Base-by-base conservation (phyloP, 768 basidiomycete species). In the Suillus spraguei region DNA sequence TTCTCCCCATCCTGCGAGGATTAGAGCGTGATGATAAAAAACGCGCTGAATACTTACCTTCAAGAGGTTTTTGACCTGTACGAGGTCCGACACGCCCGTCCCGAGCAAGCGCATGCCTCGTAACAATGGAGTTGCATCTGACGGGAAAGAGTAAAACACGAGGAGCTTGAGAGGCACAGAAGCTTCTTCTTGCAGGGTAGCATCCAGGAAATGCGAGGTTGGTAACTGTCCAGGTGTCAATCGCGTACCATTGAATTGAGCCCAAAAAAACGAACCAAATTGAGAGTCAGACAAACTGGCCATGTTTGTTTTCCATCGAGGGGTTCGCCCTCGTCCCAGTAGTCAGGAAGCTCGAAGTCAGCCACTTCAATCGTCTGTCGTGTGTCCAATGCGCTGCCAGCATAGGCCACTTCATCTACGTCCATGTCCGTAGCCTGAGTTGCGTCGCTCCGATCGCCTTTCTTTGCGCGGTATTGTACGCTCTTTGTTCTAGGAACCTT, bases 281-380 rank as follows among this genome's bases (percentile, higher is more conserved):
- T 94, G 60, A 95, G 71, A 1, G 92, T 94, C 32, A 94, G 76
- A 64, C 87, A 87, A 5, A 95, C 80, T 0, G 94, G 94, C 87
- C 94, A 91, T 14, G 71, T 67, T 2, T 90, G 85, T 64, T 86
- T 79, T 2, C 87, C 87, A 44, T 78, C 81, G 35, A 94, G 70
- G 20, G 79, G 74, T 62, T 87, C 89, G 0, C 94, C 94, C 66
- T 92, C 91, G 69, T 93, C 93, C 91, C 92, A 94, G 65, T 88
- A 91, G 72, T 96, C 94, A 13, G 87, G 83, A 24, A 95, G 81
- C 76, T 96, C 94, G 67, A 95, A 95, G 73, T 96, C 94, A 10
- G 86, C 85, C 13, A 87, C 90, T 10, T 74, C 74, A 28, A 71
- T 72, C 42, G 79, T 74, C 39, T 64, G 66, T 44, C 85, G 79